phyloP scores from a whole-genome alignment of 345 rosid genomes.

The Salix exigua region DNA sequence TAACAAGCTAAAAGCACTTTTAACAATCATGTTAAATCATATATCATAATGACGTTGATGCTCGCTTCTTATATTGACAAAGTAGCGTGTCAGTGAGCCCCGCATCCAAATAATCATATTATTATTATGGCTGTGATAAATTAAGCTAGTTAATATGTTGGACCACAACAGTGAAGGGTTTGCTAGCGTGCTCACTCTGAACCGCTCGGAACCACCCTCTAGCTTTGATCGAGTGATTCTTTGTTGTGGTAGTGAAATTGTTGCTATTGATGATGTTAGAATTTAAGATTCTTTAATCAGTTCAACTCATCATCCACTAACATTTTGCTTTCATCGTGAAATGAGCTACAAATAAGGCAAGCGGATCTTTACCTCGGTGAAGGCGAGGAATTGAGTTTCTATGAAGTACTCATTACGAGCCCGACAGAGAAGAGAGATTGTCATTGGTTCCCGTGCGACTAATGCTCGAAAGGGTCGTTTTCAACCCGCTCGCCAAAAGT shows the following conservation, averaged over 20 bases:
- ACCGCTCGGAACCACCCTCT: background rate
- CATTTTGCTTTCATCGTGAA: conserved; percentile 36
- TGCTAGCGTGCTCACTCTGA: background rate
- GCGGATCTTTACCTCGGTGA: conserved; percentile 56
- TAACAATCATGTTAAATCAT: background rate
- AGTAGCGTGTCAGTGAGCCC: no score
- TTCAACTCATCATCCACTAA: background rate
- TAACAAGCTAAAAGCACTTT: background rate
- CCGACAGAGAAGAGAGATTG: no score
- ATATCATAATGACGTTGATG: background rate
- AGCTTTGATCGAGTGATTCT: background rate
- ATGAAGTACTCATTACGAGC: no score
- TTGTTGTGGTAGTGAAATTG: background rate
- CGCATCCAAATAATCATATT: no score
- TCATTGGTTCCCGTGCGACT: no score
- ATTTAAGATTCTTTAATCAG: background rate
- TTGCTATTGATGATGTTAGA: background rate
- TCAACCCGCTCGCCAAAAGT: no score
- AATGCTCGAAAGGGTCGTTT: no score
- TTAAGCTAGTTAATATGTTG: background rate
- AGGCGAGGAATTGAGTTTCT: conserved; percentile 61
- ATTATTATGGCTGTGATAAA: no score
- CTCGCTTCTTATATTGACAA: no score
- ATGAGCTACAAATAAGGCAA: conserved; percentile 60
- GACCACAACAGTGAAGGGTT: background rate